phyloP scores from a whole-genome alignment of 2,329 filamentous ascomycete genomes.

The Arachnopeziza araneosa region DNA sequence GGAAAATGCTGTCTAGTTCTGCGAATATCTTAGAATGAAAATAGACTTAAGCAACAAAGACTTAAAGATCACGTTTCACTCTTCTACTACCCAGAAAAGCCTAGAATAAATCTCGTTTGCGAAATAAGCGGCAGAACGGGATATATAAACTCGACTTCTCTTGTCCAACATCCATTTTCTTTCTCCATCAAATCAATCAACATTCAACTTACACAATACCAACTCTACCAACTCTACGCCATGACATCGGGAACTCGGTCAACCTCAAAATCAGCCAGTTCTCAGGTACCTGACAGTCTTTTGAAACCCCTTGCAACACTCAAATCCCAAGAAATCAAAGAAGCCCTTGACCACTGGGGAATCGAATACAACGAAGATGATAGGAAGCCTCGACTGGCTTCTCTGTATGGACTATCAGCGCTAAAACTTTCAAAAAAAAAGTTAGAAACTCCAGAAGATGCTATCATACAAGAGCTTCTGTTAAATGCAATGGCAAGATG shows the following conservation, averaged over 20 bases:
- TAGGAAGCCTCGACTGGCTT: background rate
- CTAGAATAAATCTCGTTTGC: background rate
- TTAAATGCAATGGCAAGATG: background rate
- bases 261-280: no score
- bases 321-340: background rate
- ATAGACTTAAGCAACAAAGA: background rate
- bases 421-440: background rate
- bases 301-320: background rate
- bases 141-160: background rate
- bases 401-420: background rate
- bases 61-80: background rate
- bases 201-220: background rate
- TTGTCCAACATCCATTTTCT: background rate
- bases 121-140: background rate
- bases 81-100: background rate
- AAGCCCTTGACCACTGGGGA: background rate
- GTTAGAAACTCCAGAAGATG: background rate
- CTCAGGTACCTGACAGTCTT: no score
- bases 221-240: background rate
- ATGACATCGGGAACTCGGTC: no score
- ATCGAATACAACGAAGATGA: background rate
- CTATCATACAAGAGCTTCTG: background rate
- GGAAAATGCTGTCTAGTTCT: background rate
- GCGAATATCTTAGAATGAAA: background rate
- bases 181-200: background rate